A percentile compares a stretch with the other conserved stretches of the same genome.
These are phyloP conservation scores for Alternaria arbusti DNA, from an alignment of 2,329 filamentous ascomycete genomes.

Conservation along the genomic window DNA sequence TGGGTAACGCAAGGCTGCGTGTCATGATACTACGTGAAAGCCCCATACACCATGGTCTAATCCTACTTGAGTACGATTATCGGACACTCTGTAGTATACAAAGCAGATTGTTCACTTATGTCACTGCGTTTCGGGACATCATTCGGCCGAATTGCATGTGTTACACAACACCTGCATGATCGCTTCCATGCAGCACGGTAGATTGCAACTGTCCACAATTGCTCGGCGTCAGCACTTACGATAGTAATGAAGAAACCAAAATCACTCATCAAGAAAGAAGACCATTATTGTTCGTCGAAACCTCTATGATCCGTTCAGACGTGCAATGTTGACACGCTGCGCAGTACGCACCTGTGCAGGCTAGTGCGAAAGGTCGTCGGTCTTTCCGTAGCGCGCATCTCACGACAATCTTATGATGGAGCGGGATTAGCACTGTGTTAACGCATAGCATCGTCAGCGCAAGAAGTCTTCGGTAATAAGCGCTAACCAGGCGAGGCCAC, in stretches of 20 bases:
- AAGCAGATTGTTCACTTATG: neutral
- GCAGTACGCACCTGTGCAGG: neutral
- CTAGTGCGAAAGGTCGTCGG: neutral
- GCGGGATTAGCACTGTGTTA: neutral
- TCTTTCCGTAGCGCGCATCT: neutral
- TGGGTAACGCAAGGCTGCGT: neutral
- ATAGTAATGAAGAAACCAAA: neutral
- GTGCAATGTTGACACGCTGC: neutral
- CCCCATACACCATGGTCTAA: neutral
- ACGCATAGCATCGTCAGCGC: neutral
- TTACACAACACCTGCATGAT: neutral
- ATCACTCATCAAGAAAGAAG: neutral
- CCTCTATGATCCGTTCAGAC: neutral
- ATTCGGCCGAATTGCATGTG: neutral
- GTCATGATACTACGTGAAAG: neutral
- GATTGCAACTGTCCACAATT: neutral
- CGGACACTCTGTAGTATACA: neutral
- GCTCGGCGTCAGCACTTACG: neutral
- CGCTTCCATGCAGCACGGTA: neutral
- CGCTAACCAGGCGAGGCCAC: neutral
- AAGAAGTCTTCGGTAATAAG: slow-evolving; percentile 1
- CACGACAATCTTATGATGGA: neutral
- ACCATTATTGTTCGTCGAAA: neutral
- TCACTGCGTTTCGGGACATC: neutral
- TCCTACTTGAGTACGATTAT: neutral